Evolutionary conservation across 352 stramenopile species (phyloP), one percentile per base, ranked within the genome.

Genomic region (Pythium utonaiense): DNA sequence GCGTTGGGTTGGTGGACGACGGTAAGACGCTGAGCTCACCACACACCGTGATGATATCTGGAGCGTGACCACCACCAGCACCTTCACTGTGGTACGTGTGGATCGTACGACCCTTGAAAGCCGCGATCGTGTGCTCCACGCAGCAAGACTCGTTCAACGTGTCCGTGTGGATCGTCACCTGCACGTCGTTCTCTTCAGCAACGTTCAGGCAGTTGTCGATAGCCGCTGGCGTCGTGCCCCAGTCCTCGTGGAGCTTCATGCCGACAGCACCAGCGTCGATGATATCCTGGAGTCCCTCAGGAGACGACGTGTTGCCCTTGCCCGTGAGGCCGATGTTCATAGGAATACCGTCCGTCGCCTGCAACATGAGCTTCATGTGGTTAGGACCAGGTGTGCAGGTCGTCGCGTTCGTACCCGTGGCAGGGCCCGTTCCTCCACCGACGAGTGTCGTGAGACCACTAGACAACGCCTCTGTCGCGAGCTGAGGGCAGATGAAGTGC

Each of bases 241-340:
- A 99, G 77, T 99, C 96, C 75, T 99, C 96, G 69, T 99, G 96
- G 16, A 99, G 78, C 73, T 99, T 99, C 70, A 99, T 91, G 3
- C 96, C 96, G 19, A 96, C 78, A 8, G 92, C 96, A 55, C 95
- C 96, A 7, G 88, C 83, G 54, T 91, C 71, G 33, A 98, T 86
- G 19, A 94, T 91, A 59, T 98, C 95, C 42, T 94, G 73, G 4
- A 99, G 74, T 6, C 88, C 91, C 41, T 74, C 60, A 16, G 88
- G 74, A 48, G 95, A 75, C 45, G 86, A 86, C 13, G 93, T 95
- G 66, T 99, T 99, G 13, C 96, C 96, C 63, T 99, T 99, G 44
- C 94, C 95, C 22, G 91, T 97, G 60, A 99, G 92, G n/a, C 94
- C 96, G 84, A 99, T 98, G 74, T 99, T 99, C 53, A 98, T 80